phyloP scores from a whole-genome alignment of 2,329 filamentous ascomycete species.

The Neophaeococcomyces mojaviensis region DNA sequence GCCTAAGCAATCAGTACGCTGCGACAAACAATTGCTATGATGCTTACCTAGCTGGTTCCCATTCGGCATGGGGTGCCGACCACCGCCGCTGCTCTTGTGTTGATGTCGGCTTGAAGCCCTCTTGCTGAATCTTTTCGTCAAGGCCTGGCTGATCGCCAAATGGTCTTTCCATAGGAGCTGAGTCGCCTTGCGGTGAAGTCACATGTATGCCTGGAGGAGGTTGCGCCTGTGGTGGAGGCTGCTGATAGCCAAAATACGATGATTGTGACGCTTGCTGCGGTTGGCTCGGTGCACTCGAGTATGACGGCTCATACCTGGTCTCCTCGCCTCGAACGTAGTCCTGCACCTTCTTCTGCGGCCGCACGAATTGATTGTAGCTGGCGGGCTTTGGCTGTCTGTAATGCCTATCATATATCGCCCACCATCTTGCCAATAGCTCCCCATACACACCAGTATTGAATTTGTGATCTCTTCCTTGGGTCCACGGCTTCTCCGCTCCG shows the following conservation, averaged over 20 bases:
- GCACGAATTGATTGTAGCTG: constrained; percentile 6
- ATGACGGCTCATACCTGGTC: constrained; percentile 29
- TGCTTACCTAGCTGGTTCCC: constrained; percentile 55
- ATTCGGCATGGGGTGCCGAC: constrained; percentile 52
- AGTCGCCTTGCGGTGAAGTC: constrained; percentile 10
- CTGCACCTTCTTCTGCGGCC: constrained; percentile 27
- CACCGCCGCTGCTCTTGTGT: constrained; percentile 44
- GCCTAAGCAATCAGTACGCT: constrained; percentile 35
- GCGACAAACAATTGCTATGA: no score
- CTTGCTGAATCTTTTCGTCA: constrained; percentile 37
- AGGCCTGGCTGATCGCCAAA: constrained; percentile 37
- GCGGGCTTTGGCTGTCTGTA: constrained; percentile 42
- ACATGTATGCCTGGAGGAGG: constrained; percentile 11
- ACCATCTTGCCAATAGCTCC: constrained; percentile 83
- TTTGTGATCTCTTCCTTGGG: constrained; percentile 50
- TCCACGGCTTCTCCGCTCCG: constrained; percentile 84
- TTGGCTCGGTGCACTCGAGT: constrained; percentile 9
- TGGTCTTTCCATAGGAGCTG: constrained; percentile 31
- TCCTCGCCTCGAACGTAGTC: constrained; percentile 41
- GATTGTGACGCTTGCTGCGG: neutral
- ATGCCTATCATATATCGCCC: constrained; percentile 87
- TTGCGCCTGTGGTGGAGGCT: constrained; percentile 14
- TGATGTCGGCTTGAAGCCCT: constrained; percentile 35
- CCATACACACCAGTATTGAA: constrained; percentile 60
- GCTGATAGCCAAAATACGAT: neutral